Conservation (phyloP, 768 basidiomycete genomes). For the Agaricus blazei region DNA sequence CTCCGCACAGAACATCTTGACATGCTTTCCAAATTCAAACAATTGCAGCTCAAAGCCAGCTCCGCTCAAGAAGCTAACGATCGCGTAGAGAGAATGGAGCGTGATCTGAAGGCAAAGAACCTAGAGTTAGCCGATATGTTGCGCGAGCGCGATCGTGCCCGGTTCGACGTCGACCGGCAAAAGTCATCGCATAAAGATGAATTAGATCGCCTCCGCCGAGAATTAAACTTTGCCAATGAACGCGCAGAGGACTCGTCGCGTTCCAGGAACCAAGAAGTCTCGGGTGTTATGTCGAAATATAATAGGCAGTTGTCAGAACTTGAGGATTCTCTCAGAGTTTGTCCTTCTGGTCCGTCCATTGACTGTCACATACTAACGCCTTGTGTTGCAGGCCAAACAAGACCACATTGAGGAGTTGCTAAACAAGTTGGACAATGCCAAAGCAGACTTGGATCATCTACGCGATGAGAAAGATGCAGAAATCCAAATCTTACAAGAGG, state of each 20-base stretch:
- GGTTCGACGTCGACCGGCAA: constrained; percentile 92
- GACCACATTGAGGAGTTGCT: constrained; percentile 93
- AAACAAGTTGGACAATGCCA: constrained; percentile 68
- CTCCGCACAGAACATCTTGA: constrained; percentile 96
- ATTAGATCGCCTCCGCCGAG: constrained; percentile 84
- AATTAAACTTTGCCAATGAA: constrained; percentile 93
- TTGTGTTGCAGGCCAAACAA: constrained; percentile 73
- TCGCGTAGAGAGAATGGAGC: constrained; percentile 98
- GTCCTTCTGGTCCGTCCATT: constrained; percentile 16
- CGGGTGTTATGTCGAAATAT: constrained; percentile 83
- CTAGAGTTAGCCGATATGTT: constrained; percentile 98
- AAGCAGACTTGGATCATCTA: constrained; percentile 71
- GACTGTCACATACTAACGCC: not conserved
- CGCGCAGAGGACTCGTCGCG: constrained; percentile 93
- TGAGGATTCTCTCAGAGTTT: constrained; percentile 90
- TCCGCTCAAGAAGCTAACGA: constrained; percentile 98
- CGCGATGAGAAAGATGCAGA: constrained; percentile 98
- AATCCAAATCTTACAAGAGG: constrained; percentile 91
- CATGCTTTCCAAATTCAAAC: constrained; percentile 95
- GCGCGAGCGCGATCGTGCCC: constrained; percentile 90
- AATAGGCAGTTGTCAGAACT: constrained; percentile 94
- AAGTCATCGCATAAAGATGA: constrained; percentile 96
- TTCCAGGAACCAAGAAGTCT: constrained; percentile 91
- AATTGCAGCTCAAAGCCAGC: constrained; percentile 95
- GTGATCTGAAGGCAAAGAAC: constrained; percentile 98